Percentiles rank a stretch among this genome's conserved stretches.
phyloP scores from a whole-genome alignment of 148 eudicot genomes.

The Cornus kousa region DNA sequence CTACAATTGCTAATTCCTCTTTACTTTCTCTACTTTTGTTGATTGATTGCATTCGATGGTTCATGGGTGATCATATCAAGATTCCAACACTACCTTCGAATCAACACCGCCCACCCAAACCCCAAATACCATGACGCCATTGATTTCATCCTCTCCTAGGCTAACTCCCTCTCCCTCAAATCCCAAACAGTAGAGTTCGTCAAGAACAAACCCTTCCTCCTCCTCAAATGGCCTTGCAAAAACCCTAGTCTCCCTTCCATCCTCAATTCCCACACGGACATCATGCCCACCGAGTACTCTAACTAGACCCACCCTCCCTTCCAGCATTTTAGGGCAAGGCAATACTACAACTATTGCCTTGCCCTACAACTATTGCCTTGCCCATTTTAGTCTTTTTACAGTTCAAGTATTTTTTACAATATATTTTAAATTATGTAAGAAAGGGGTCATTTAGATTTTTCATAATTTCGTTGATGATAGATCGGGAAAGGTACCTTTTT shows the following conservation, averaged over 20 bases:
- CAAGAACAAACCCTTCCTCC: conserved; percentile 59
- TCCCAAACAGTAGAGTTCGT: conserved; percentile 65
- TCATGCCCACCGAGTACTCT: conserved; percentile 77
- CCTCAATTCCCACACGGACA: conserved; percentile 88
- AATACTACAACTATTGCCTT: too few species aligned
- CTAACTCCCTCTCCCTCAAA: conserved; percentile 62
- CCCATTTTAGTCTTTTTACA: too few species aligned
- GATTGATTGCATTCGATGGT: neutral
- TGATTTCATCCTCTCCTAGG: conserved; percentile 61
- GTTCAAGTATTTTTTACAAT: too few species aligned
- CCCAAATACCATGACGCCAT: conserved; percentile 65
- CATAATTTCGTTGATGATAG: too few species aligned
- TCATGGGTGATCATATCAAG: conserved; percentile 53
- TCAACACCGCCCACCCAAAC: conserved; percentile 89
- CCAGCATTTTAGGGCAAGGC: too few species aligned
- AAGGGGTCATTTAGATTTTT: too few species aligned
- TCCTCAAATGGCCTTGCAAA: conserved; percentile 79
- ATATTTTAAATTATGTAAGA: too few species aligned
- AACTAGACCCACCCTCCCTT: conserved; percentile 82
- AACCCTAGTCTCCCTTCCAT: conserved; percentile 58
- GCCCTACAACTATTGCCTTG: too few species aligned
- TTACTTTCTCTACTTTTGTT: neutral
- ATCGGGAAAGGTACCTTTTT: too few species aligned
- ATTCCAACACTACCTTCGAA: conserved; percentile 71
- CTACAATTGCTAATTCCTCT: neutral